Evolutionary conservation across 495 filamentous ascomycete genomes (phyloP).

Genomic region (Penicillium argentinense): DNA sequence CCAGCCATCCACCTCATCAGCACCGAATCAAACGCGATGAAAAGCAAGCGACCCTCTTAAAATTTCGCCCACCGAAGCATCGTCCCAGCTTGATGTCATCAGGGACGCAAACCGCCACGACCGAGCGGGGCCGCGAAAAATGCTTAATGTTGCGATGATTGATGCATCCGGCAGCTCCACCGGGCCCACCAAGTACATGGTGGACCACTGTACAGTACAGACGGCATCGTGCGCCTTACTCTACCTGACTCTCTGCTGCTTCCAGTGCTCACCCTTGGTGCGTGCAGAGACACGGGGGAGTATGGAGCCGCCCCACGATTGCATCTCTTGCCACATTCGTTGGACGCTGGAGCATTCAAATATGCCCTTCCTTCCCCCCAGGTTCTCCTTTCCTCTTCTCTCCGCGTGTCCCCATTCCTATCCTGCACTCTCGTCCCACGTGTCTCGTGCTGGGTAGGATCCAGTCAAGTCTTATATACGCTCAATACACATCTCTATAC

Average conservation of each 20-base stretch:
- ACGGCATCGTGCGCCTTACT: too few species aligned
- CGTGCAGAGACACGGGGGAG: slow-evolving; percentile 17
- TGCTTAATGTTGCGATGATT: slow-evolving; percentile 28
- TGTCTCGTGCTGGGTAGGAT: too few species aligned
- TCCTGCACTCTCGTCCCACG: too few species aligned
- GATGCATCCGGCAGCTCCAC: slow-evolving; percentile 27
- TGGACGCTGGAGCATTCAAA: slow-evolving; percentile 19
- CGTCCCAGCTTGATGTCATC: slow-evolving; percentile 20
- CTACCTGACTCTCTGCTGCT: neutral
- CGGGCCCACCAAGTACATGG: slow-evolving; percentile 13
- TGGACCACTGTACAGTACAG: neutral
- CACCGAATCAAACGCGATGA: too few species aligned
- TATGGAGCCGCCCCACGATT: slow-evolving; percentile 20
- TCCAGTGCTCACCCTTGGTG: neutral
- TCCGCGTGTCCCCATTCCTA: slow-evolving; percentile 14
- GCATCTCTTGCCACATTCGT: slow-evolving; percentile 25
- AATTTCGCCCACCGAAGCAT: neutral
- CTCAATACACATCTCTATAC: slow-evolving; percentile 1
- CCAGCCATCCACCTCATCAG: too few species aligned
- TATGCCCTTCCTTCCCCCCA: slow-evolving; percentile 18
- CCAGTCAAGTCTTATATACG: neutral
- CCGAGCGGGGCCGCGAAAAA: slow-evolving; percentile 13
- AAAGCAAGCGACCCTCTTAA: too few species aligned
- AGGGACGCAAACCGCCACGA: slow-evolving; percentile 21
- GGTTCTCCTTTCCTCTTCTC: slow-evolving; percentile 8